Base-by-base conservation (phyloP, 768 basidiomycete species). In the Tulasnella sp. region DNA sequence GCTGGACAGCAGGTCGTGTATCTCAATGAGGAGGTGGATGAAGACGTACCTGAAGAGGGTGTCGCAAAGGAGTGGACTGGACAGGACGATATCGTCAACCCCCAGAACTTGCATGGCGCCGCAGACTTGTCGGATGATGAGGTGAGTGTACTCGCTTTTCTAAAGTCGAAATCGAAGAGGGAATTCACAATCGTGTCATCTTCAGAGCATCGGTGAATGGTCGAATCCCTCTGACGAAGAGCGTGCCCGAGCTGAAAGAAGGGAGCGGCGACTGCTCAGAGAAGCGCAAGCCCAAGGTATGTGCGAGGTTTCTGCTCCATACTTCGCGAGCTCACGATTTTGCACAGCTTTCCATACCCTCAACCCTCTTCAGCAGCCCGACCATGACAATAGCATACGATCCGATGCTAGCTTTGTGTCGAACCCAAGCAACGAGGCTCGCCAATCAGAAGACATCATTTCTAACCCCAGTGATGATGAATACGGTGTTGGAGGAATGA, bases 211-310 rank as follows among this genome's bases (percentile, higher is more conserved):
- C 48, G 86, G 86, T 25, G 87, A 91, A 70, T 91, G 79, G 78
- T 91, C 88, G 21, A 91, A 91, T 64, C 88, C 88, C 15, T 91
- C 88, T 23, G 88, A 91, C 65, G 88, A 91, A 68, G 88, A 91
- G 65, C 77, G 83, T 27, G 86, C 83, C 3, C 78, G 86, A 19
- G 81, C 81, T 61, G 69, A 75, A 29, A 79, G 85, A 29, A 68
- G 78, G 42, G 78, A 83, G 40, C 79, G 82, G 42, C 80, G 84
- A 36, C 67, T 78, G 57, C 79, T 43, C n/a, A n/a, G 57, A 37
- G 31, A 50, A n/a, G n/a, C n/a, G 36, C 25, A 37, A 32, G 49
- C 17, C 64, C 62, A 31, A 69, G 70, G 62, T 67, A 66, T 9
- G 75, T 86, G 85, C 6, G 78, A 86, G 49, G 77, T 84, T 31